Percentiles rank a stretch among this genome's conserved stretches.
Conservation (phyloP, 169 alveolate species). For the Fabrea salina region DNA sequence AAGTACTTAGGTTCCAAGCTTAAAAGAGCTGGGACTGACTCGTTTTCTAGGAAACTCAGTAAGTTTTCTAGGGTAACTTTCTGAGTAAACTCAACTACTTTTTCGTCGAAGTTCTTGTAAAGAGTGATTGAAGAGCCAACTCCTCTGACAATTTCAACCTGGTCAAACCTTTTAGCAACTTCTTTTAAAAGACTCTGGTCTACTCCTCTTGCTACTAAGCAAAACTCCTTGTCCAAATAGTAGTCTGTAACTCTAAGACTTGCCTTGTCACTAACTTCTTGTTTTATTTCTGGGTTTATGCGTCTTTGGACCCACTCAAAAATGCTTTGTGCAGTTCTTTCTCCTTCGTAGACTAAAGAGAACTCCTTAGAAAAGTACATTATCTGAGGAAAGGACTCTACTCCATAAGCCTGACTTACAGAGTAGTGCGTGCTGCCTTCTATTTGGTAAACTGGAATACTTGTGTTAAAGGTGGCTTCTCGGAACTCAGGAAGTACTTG, state of each 20-base stretch:
- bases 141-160: background rate
- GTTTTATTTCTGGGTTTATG: background rate
- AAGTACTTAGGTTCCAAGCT: background rate
- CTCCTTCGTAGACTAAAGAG: background rate
- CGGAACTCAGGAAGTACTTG: background rate
- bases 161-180: background rate
- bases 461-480: background rate
- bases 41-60: background rate
- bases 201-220: background rate
- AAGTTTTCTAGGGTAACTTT: background rate
- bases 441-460: background rate
- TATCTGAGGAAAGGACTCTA: background rate
- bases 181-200: background rate
- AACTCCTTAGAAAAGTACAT: background rate
- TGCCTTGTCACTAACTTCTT: background rate
- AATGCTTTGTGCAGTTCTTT: background rate
- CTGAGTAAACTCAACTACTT: background rate
- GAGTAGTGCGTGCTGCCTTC: background rate
- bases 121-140: background rate
- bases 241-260: background rate
- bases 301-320: background rate
- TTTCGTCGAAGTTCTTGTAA: background rate
- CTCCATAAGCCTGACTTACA: background rate
- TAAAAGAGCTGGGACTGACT: background rate
- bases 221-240: background rate